Evolutionary conservation across 2,329 filamentous ascomycete species (phyloP).

Genomic region (Claviceps paspali): DNA sequence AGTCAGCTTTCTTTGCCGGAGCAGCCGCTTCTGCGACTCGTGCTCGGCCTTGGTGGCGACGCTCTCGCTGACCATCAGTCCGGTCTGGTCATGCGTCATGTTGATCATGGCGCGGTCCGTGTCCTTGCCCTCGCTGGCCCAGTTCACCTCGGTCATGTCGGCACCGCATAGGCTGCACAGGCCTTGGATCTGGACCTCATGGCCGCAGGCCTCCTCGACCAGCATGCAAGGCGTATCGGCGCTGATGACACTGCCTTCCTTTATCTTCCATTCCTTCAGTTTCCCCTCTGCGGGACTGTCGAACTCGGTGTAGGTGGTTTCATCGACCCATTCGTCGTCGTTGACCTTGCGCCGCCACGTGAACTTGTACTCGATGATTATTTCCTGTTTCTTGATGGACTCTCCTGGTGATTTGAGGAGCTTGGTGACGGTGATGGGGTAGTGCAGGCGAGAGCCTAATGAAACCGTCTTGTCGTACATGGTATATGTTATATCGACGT

Average conservation of each 20-base stretch:
- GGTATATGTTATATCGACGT: slow-evolving; percentile 5
- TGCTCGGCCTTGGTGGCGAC: slow-evolving; percentile 74
- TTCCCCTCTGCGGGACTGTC: slow-evolving; percentile 72
- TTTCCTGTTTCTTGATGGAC: slow-evolving; percentile 56
- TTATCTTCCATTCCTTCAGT: slow-evolving; percentile 61
- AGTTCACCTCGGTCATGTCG: slow-evolving; percentile 86
- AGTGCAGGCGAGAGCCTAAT: slow-evolving; percentile 55
- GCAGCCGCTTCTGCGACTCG: slow-evolving; percentile 68
- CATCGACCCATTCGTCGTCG: slow-evolving; percentile 44
- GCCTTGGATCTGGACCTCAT: slow-evolving; percentile 81
- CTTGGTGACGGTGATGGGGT: slow-evolving; percentile 84
- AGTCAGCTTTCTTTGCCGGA: slow-evolving; percentile 70
- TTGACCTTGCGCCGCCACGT: slow-evolving; percentile 63
- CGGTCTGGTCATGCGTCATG: slow-evolving; percentile 84
- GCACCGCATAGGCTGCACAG: slow-evolving; percentile 87
- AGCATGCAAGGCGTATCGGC: slow-evolving; percentile 48
- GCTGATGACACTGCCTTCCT: slow-evolving; percentile 47
- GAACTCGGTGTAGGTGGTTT: slow-evolving; percentile 61
- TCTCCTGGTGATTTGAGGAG: slow-evolving; percentile 66
- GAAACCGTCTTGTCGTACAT: slow-evolving; percentile 30
- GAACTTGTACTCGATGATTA: slow-evolving; percentile 78
- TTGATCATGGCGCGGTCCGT: slow-evolving; percentile 81
- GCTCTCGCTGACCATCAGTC: slow-evolving; percentile 67
- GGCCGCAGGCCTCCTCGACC: slow-evolving; percentile 80
- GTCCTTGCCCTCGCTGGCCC: slow-evolving; percentile 65